Percentiles rank a stretch among this genome's conserved stretches.
Conservation (phyloP, 1,284 basidiomycete species). For the Vanrija sp. region DNA sequence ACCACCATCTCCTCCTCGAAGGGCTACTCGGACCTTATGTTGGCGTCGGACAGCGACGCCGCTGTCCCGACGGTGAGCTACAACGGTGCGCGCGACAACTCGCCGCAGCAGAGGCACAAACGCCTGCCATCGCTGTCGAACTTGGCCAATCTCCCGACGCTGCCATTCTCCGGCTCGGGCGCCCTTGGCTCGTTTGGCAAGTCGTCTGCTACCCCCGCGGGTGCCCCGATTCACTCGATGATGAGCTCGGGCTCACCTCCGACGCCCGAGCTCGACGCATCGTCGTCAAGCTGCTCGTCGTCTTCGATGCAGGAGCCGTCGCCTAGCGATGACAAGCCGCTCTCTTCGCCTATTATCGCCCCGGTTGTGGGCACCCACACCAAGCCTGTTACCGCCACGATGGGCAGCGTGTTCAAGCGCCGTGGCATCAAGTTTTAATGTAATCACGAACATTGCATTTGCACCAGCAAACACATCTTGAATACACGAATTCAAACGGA, state of each 20-base stretch:
- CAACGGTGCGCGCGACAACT: not conserved
- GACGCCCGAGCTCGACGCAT: slow-evolving; percentile 33
- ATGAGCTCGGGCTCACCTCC: slow-evolving; percentile 16
- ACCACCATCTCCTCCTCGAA: too few relatives aligned
- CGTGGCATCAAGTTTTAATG: slow-evolving; percentile 8
- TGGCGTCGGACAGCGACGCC: too few relatives aligned
- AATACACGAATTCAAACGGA: too few relatives aligned
- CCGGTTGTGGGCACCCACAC: not conserved
- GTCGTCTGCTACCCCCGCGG: not conserved
- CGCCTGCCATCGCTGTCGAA: not conserved
- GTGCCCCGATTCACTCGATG: not conserved
- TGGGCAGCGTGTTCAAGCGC: slow-evolving; percentile 14
- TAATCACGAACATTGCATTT: too few relatives aligned
- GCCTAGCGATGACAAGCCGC: slow-evolving; percentile 5
- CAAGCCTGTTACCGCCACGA: not conserved
- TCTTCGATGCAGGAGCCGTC: slow-evolving; percentile 12
- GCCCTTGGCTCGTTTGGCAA: not conserved
- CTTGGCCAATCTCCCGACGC: not conserved
- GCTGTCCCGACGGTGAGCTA: not conserved
- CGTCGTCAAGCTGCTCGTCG: slow-evolving; percentile 20
- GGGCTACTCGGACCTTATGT: too few relatives aligned
- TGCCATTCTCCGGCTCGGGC: not conserved
- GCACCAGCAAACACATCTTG: too few relatives aligned
- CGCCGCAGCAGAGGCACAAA: not conserved
- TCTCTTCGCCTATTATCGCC: not conserved